Percentiles rank a stretch among this genome's conserved stretches.
Evolutionary conservation across 495 filamentous ascomycete genomes (phyloP).

Genomic region (Penicillium herquei): DNA sequence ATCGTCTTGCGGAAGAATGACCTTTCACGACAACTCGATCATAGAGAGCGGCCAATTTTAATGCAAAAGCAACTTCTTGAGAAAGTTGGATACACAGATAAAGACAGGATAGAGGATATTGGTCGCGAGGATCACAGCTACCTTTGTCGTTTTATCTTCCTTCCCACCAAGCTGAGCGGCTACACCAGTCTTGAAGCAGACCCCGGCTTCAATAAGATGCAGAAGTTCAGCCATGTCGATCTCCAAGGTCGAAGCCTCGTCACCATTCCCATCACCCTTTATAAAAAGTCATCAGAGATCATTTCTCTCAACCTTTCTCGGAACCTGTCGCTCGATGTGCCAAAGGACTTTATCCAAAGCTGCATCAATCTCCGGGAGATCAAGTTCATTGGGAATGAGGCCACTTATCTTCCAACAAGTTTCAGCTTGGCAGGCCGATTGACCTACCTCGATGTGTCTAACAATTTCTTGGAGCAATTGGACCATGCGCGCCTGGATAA

Average conservation of each 20-base stretch:
- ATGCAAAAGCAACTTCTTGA: slow-evolving; percentile 92
- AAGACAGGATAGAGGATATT: slow-evolving; percentile 87
- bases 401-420: slow-evolving; percentile 79
- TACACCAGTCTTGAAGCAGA: slow-evolving; percentile 68
- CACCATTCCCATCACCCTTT: slow-evolving; percentile 91
- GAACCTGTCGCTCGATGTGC: slow-evolving; percentile 89
- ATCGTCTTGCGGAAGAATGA: slow-evolving; percentile 93
- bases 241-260: slow-evolving; percentile 87
- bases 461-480: slow-evolving; percentile 84
- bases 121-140: slow-evolving; percentile 98
- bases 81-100: slow-evolving; percentile 86
- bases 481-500: slow-evolving; percentile 76
- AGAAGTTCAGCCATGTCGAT: slow-evolving; percentile 92
- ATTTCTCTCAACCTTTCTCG: slow-evolving; percentile 90
- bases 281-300: slow-evolving; percentile 88
- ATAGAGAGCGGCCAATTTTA: slow-evolving; percentile 77
- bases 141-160: slow-evolving; percentile 90
- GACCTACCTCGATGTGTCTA: slow-evolving; percentile 89
- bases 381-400: slow-evolving; percentile 90
- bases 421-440: slow-evolving; percentile 77
- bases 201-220: slow-evolving; percentile 72
- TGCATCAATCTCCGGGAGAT: slow-evolving; percentile 92
- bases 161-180: slow-evolving; percentile 83
- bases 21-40: slow-evolving; percentile 75
- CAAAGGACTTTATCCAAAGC: slow-evolving; percentile 93